These are phyloP conservation scores for Mediolabrus comicus DNA, from an alignment of 108 stramenopile genomes.

Conservation along the genomic window DNA sequence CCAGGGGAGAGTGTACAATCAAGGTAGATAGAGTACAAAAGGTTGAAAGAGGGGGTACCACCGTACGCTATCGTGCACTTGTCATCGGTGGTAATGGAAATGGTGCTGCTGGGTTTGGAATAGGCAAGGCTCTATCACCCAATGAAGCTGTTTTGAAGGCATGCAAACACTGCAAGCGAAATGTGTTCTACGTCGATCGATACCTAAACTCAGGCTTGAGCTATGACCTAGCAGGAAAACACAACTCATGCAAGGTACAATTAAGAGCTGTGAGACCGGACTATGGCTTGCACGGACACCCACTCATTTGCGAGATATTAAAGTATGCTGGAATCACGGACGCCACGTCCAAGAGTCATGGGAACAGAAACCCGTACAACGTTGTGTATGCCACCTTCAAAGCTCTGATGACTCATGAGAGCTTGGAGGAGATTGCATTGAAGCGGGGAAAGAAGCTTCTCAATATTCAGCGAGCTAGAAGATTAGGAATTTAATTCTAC, in stretches of 20 bases:
- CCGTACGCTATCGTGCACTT: constrained; percentile 87
- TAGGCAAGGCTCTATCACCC: constrained; percentile 90
- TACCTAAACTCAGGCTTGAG: constrained; percentile 71
- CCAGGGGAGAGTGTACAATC: constrained; percentile 79
- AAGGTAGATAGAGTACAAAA: constrained; percentile 86
- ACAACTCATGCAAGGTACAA: constrained; percentile 87
- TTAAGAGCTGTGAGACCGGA: constrained; percentile 65
- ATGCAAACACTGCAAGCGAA: constrained; percentile 69
- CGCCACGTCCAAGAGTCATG: constrained; percentile 78
- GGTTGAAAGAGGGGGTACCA: constrained; percentile 90
- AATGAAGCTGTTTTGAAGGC: constrained; percentile 82
- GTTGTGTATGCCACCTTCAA: constrained; percentile 92
- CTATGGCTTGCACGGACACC: constrained; percentile 73
- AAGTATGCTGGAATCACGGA: constrained; percentile 84
- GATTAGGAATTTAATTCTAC: constrained; percentile 58
- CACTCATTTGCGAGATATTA: constrained; percentile 73
- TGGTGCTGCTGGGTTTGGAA: constrained; percentile 95
- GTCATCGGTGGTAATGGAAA: constrained; percentile 91
- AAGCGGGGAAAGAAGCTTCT: constrained; percentile 86
- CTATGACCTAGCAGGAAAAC: constrained; percentile 80
- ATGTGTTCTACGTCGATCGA: constrained; percentile 91
- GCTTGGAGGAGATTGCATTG: constrained; percentile 86
- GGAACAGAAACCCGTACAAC: constrained; percentile 83
- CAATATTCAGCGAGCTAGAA: constrained; percentile 74
- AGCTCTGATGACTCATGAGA: constrained; percentile 87